A percentile compares a stretch with the other conserved stretches of the same genome.
phyloP scores from a whole-genome alignment of 768 basidiomycete species.

The Suillus weaverae region DNA sequence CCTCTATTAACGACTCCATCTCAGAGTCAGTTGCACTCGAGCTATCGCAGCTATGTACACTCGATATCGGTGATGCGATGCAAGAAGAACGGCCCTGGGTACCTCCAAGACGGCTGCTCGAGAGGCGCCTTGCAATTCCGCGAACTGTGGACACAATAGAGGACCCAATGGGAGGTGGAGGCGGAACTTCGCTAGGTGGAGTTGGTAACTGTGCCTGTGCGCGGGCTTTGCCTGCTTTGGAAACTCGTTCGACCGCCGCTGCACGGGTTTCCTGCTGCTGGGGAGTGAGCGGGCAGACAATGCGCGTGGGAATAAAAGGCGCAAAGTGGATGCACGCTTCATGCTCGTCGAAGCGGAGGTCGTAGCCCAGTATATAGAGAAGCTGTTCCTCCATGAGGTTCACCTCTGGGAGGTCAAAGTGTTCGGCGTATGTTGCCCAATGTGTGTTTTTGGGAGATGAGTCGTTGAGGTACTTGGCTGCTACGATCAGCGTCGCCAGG shows the following conservation, averaged over 20 bases:
- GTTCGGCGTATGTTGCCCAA: constrained; percentile 78
- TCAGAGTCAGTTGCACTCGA: constrained; percentile 54
- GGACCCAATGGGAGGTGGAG: constrained; percentile 29
- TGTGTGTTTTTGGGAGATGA: constrained; percentile 94
- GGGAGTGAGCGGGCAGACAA: constrained; percentile 22
- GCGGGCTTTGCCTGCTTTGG: constrained; percentile 53
- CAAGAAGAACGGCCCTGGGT: constrained; percentile 23
- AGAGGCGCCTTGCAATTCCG: constrained; percentile 59
- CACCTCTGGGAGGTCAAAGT: constrained; percentile 79
- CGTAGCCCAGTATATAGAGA: constrained; percentile 87
- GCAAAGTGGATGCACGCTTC: constrained; percentile 74
- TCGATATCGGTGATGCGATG: constrained; percentile 33
- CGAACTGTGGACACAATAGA: constrained; percentile 56
- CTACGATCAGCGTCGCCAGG: constrained; percentile 91
- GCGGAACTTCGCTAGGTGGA: constrained; percentile 38
- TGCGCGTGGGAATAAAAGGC: constrained; percentile 53
- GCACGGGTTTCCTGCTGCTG: constrained; percentile 46
- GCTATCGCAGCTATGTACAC: constrained; percentile 45
- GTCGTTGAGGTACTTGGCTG: constrained; percentile 97
- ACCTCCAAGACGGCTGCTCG: constrained; percentile 38
- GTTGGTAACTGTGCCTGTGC: constrained; percentile 48
- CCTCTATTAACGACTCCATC: constrained; percentile 62
- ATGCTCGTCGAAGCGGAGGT: constrained; percentile 84
- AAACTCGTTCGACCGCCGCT: constrained; percentile 54
- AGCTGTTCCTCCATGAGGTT: constrained; percentile 98